A percentile compares a stretch with the other conserved stretches of the same genome.
Evolutionary conservation across 2,329 filamentous ascomycete species (phyloP).

Genomic region (Madurella fahalii): DNA sequence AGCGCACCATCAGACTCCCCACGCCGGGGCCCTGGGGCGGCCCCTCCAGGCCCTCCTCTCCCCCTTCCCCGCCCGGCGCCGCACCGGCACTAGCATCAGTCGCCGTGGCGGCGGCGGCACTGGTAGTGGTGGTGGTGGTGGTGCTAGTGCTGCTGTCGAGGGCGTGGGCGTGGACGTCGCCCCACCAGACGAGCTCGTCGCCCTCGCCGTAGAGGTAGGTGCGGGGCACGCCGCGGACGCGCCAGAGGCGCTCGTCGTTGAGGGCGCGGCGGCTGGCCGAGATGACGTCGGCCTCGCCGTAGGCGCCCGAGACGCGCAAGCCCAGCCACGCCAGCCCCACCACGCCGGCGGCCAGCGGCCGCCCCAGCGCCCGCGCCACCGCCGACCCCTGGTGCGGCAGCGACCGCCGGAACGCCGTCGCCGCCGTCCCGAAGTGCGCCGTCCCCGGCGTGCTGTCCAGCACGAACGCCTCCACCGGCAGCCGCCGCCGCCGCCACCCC

Average conservation of each 20-base stretch:
- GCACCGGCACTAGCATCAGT: no score
- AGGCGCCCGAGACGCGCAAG: conserved; percentile 9
- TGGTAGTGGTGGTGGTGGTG: no score
- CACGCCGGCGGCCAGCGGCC: neutral
- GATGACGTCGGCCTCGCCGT: conserved; percentile 18
- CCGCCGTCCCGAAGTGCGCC: neutral
- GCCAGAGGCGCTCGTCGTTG: conserved; percentile 22
- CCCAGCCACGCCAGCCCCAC: conserved; percentile 11
- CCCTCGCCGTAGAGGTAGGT: conserved; percentile 25
- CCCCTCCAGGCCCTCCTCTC: no score
- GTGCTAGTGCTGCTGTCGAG: conserved; percentile 7
- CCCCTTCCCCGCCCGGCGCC: no score
- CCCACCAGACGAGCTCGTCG: conserved; percentile 25
- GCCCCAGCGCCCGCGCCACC: no score
- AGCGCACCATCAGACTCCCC: conserved; percentile 24
- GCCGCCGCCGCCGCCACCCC: no score
- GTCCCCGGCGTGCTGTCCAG: conserved; percentile 14
- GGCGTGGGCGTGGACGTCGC: conserved; percentile 25
- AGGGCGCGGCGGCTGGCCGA: conserved; percentile 21
- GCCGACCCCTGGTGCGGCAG: neutral
- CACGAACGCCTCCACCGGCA: conserved; percentile 16
- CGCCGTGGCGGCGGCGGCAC: no score
- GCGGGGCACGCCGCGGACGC: conserved; percentile 6
- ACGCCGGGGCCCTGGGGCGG: neutral
- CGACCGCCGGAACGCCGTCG: neutral